Evolutionary conservation across 495 filamentous ascomycete species (phyloP).

Genomic region (Gamarada debralockiae): DNA sequence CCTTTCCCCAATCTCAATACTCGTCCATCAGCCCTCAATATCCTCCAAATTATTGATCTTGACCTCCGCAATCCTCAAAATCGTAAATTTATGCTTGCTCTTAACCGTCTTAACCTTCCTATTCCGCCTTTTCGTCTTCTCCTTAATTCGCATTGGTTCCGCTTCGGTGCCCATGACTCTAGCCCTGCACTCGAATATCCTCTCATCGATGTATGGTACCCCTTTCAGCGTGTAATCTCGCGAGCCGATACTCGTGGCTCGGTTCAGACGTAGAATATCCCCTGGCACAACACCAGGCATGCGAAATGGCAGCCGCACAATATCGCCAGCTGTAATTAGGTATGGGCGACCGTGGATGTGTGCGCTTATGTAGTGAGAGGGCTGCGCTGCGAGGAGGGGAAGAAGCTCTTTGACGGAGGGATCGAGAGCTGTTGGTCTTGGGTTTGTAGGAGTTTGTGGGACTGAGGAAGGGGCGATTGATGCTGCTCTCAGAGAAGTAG

Average conservation of each 20-base stretch:
- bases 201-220: slow-evolving; percentile 70
- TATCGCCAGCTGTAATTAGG: slow-evolving; percentile 84
- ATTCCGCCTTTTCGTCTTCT: slow-evolving; percentile 91
- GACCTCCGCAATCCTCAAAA: slow-evolving; percentile 78
- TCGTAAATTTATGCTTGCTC: slow-evolving; percentile 88
- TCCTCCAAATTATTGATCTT: slow-evolving; percentile 62
- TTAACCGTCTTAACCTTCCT: slow-evolving; percentile 65
- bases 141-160: slow-evolving; percentile 80
- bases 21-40: slow-evolving; percentile 32
- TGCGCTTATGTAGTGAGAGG: slow-evolving; percentile 77
- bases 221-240: slow-evolving; percentile 89
- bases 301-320: slow-evolving; percentile 87
- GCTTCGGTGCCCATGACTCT: slow-evolving; percentile 80
- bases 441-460: slow-evolving; percentile 11
- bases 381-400: slow-evolving; percentile 73
- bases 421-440: slow-evolving; percentile 37
- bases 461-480: not conserved
- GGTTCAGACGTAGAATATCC: slow-evolving; percentile 81
- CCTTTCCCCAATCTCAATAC: too few relatives aligned
- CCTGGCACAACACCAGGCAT: slow-evolving; percentile 81
- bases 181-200: slow-evolving; percentile 79
- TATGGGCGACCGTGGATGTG: slow-evolving; percentile 87
- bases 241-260: slow-evolving; percentile 73
- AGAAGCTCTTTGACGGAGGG: slow-evolving; percentile 63
- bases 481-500: not conserved